phyloP scores from a whole-genome alignment of 352 stramenopile genomes.

The Phytopythium vexans region DNA sequence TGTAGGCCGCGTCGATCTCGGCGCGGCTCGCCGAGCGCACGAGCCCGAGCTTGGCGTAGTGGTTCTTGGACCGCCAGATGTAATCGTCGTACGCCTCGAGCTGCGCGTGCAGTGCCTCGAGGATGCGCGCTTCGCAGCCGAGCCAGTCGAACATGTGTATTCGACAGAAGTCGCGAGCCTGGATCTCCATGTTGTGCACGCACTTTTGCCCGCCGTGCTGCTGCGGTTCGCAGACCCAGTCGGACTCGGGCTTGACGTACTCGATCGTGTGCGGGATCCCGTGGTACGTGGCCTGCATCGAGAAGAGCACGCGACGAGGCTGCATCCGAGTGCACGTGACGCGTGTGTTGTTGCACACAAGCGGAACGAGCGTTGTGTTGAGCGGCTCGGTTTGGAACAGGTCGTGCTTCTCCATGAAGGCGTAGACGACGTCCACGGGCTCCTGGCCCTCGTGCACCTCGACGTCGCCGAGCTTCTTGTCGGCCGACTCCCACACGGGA shows the following conservation, averaged over 20 bases:
- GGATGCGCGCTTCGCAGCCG: slow-evolving; percentile 46
- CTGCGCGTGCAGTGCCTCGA: slow-evolving; percentile 55
- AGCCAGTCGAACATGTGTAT: slow-evolving; percentile 75
- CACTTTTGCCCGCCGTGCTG: slow-evolving; percentile 51
- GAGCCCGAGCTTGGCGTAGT: slow-evolving; percentile 79
- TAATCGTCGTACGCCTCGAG: slow-evolving; percentile 69
- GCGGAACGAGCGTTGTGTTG: slow-evolving; percentile 64
- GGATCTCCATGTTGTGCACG: slow-evolving; percentile 71
- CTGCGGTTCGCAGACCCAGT: slow-evolving; percentile 65
- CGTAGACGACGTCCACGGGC: slow-evolving; percentile 77
- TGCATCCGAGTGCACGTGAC: slow-evolving; percentile 49
- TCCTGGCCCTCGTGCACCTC: slow-evolving; percentile 79
- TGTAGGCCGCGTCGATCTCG: slow-evolving; percentile 81
- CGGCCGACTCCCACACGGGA: slow-evolving; percentile 68
- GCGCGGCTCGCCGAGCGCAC: slow-evolving; percentile 63
- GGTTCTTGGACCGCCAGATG: slow-evolving; percentile 77
- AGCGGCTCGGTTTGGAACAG: slow-evolving; percentile 77
- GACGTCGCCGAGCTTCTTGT: slow-evolving; percentile 69
- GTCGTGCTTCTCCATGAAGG: slow-evolving; percentile 85
- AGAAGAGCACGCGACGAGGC: slow-evolving; percentile 72
- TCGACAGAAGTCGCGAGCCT: slow-evolving; percentile 57
- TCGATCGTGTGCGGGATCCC: slow-evolving; percentile 65
- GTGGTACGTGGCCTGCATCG: slow-evolving; percentile 72
- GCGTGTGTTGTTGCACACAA: slow-evolving; percentile 72
- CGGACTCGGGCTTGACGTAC: slow-evolving; percentile 75